phyloP scores from a whole-genome alignment of 2,329 filamentous ascomycete genomes.

The Thielaviopsis euricoi region DNA sequence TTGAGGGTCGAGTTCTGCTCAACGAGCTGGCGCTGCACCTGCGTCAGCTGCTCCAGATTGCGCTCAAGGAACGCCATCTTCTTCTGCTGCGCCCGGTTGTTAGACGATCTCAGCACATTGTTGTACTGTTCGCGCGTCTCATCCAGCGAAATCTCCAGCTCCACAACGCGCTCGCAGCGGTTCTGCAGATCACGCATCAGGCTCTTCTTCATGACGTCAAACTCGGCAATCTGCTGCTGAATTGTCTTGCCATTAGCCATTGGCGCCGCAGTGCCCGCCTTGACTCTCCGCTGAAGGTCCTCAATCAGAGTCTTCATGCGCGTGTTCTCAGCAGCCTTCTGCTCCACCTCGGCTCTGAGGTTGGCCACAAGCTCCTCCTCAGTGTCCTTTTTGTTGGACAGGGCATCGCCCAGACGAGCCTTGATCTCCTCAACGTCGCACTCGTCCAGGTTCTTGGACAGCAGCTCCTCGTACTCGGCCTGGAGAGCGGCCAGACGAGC shows the following conservation, averaged over 20 bases:
- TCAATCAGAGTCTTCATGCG: slow-evolving; percentile 69
- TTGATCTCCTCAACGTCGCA: slow-evolving; percentile 75
- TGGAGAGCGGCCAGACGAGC: slow-evolving; percentile 57
- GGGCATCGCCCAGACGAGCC: slow-evolving; percentile 57
- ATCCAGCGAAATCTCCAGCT: slow-evolving; percentile 93
- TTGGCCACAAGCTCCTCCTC: slow-evolving; percentile 60
- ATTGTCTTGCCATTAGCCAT: slow-evolving; percentile 78
- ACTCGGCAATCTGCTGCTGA: slow-evolving; percentile 95
- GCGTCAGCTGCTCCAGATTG: slow-evolving; percentile 92
- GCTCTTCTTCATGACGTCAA: slow-evolving; percentile 99
- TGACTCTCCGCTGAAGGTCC: slow-evolving; percentile 58
- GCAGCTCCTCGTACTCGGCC: slow-evolving; percentile 66
- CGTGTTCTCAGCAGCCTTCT: slow-evolving; percentile 67
- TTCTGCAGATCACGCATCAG: slow-evolving; percentile 98
- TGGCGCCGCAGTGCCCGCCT: slow-evolving; percentile 39
- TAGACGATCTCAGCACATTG: slow-evolving; percentile 88
- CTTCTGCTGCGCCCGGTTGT: slow-evolving; percentile 98
- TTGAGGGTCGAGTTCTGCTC: slow-evolving; percentile 95
- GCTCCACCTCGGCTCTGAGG: slow-evolving; percentile 56
- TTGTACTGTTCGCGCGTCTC: slow-evolving; percentile 98
- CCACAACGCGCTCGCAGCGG: slow-evolving; percentile 91
- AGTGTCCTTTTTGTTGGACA: slow-evolving; percentile 56
- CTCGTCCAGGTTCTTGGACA: slow-evolving; percentile 63
- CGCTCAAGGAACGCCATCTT: slow-evolving; percentile 99
- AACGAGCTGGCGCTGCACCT: slow-evolving; percentile 91